Percentiles rank a stretch among this genome's conserved stretches.
These are phyloP conservation scores for Babesia caballi DNA, from an alignment of 169 alveolate genomes.

Conservation along the genomic window DNA sequence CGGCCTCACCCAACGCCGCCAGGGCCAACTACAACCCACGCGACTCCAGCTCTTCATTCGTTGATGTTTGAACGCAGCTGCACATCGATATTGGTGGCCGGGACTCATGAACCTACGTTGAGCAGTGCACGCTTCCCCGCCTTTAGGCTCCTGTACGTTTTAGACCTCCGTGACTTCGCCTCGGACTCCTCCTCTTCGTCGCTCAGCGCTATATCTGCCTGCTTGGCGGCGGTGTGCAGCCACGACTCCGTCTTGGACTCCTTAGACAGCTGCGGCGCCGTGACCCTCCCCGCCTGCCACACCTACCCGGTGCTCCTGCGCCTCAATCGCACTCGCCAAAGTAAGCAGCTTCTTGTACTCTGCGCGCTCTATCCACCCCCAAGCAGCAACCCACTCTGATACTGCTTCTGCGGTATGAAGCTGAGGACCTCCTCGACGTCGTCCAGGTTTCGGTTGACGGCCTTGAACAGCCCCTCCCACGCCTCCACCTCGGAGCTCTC, in stretches of 20 bases:
- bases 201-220: conserved; percentile 57
- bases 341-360: conserved; percentile 37
- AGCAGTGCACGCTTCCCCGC: conserved; percentile 39
- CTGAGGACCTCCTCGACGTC: conserved; percentile 30
- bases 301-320: conserved; percentile 55
- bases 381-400: conserved; percentile 12
- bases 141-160: conserved; percentile 31
- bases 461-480: conserved; percentile 59
- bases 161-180: conserved; percentile 1
- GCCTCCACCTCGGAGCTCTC: conserved; percentile 36
- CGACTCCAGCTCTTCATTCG: too few species aligned
- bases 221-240: conserved; percentile 50
- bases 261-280: conserved; percentile 40
- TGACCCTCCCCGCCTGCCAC: neutral
- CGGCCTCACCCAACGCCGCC: too few species aligned
- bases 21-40: too few species aligned
- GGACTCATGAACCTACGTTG: conserved; percentile 6
- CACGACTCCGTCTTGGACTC: conserved; percentile 29
- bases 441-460: conserved; percentile 19
- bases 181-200: conserved; percentile 41
- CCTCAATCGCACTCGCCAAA: conserved; percentile 47
- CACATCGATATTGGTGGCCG: neutral
- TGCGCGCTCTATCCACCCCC: neutral
- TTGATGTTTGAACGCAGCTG: conserved; percentile 40
- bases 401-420: conserved; percentile 40